Evolutionary conservation across 345 rosid genomes (phyloP).

Genomic region (Hibiscus syriacus): DNA sequence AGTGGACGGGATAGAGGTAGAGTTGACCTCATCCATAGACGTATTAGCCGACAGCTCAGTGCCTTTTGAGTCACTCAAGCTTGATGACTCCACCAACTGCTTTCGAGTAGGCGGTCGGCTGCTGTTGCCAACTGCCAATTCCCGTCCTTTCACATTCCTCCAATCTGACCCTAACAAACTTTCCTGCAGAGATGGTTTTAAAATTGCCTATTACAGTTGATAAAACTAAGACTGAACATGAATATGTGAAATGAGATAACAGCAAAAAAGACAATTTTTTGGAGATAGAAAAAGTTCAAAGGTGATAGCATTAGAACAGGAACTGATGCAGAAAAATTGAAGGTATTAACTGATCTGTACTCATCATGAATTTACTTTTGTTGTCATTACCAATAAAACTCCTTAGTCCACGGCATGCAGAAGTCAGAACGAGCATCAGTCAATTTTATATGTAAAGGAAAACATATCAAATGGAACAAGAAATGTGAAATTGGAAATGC

Average conservation of each 20-base stretch:
- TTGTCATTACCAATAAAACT: too few species aligned
- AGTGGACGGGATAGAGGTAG: constrained; percentile 60
- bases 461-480: too few species aligned
- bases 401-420: too few species aligned
- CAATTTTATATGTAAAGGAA: too few species aligned
- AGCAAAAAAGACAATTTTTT: not conserved
- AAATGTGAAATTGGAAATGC: too few species aligned
- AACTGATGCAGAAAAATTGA: not conserved
- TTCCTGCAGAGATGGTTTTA: constrained; percentile 43
- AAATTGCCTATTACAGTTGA: constrained; percentile 12
- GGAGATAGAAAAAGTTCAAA: not conserved
- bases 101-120: constrained; percentile 63
- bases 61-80: constrained; percentile 59
- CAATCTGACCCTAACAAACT: constrained; percentile 52
- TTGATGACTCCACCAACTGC: constrained; percentile 55
- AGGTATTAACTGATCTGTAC: too few species aligned
- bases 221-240: constrained; percentile 9
- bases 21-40: constrained; percentile 70
- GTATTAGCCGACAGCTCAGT: constrained; percentile 56
- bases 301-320: not conserved
- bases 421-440: too few species aligned
- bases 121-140: constrained; percentile 54
- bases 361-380: too few species aligned
- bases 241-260: not conserved
- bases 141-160: constrained; percentile 70